Base-by-base conservation (phyloP, 108 stramenopile genomes). In the Discostella stelligeroides region DNA sequence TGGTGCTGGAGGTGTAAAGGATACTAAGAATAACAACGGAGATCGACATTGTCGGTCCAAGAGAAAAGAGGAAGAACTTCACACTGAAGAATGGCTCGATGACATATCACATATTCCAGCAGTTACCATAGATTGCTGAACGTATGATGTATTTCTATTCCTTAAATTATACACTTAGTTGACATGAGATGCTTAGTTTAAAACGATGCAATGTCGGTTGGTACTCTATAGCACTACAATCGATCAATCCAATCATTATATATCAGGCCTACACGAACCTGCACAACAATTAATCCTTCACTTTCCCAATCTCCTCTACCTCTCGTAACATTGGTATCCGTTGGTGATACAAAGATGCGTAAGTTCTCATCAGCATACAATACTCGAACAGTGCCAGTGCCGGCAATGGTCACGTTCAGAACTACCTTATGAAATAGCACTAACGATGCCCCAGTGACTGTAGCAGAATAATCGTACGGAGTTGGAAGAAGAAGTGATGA, bases 251-350 rank as follows among this genome's bases (percentile, higher is more conserved):
- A 75, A 54, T 75, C 75, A 55, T 62, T 51, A 34, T 66, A 75
- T 18, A 78, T 66, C 30, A 78, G 63, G 54, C 66, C 76, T 14
- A 66, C 54, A 6, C 71, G 50, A n/a, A n/a, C 76, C 65, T 78
- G 76, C 24, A 78, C 72, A 27, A 78, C 76, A 23, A 78, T 62
- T 38, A 78, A 51, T 69, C 75, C 75, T 64, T 64, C 21, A n/a
- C n/a, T n/a, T n/a, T n/a, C n/a, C n/a, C n/a, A n/a, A n/a, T n/a
- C n/a, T n/a, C n/a, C n/a, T n/a, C 54, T 57, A 9, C 73, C 73
- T 40, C 20, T 71, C 13, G 69, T 72, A 3, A 72, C 76, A 42
- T 71, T 58, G 21, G 76, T 76, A 65, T 76, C 76, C 18, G 63
- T 66, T 9, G 76, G 76, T 15, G 76, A 76, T 17, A 65, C 0